These are phyloP conservation scores for Mangifera indica DNA, from an alignment of 345 rosid species.

Conservation along the genomic window DNA sequence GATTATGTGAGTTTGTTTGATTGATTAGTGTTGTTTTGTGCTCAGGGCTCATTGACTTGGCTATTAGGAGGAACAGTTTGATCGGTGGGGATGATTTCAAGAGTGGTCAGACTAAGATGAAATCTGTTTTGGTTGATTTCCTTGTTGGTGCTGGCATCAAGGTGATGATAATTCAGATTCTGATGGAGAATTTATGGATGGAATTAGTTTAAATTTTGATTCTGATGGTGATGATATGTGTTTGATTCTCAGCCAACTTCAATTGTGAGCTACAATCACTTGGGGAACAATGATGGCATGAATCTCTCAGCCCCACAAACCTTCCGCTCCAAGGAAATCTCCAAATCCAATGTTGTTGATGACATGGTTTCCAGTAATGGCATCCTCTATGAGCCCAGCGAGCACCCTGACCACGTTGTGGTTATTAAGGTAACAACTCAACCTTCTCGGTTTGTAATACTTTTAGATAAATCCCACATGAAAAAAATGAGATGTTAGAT, in stretches of 20 bases:
- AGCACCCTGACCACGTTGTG: conserved; percentile 98
- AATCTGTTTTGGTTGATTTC: conserved; percentile 89
- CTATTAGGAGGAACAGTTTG: conserved; percentile 71
- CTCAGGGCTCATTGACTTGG: conserved; percentile 85
- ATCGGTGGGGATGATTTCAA: conserved; percentile 99
- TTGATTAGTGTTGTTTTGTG: not conserved
- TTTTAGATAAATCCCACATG: too few relatives aligned
- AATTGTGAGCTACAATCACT: conserved; percentile 93
- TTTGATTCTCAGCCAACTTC: conserved; percentile 69
- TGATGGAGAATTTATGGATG: not conserved
- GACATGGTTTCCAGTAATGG: conserved; percentile 98
- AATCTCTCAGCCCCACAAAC: conserved; percentile 97
- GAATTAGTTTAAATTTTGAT: too few relatives aligned
- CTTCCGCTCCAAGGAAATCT: conserved; percentile 93
- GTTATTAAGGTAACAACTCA: conserved; percentile 71
- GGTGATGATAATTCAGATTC: conserved; percentile 32
- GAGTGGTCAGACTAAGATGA: conserved; percentile 99
- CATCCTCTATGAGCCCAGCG: conserved; percentile 83
- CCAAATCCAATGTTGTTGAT: conserved; percentile 95
- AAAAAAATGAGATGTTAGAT: too few relatives aligned
- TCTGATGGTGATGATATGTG: not conserved
- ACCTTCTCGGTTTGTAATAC: too few relatives aligned
- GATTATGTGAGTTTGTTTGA: not conserved
- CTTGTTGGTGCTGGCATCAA: conserved; percentile 98
- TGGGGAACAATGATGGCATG: conserved; percentile 98